phyloP scores from a whole-genome alignment of 2,329 filamentous ascomycete species.

The Alternaria arbusti region DNA sequence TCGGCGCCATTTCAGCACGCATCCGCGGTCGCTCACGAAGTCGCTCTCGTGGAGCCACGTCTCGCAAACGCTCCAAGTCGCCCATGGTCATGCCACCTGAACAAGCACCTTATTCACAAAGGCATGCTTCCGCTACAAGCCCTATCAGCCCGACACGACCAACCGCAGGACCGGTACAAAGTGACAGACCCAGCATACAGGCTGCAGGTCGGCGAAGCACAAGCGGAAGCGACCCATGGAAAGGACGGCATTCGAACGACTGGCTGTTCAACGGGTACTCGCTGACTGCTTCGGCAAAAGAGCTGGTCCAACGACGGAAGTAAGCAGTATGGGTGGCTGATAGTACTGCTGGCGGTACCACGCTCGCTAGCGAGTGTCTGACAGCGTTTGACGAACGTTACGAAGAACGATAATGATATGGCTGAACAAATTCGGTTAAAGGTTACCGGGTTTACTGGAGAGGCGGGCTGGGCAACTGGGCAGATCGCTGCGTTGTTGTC shows the following conservation, averaged over 20 bases:
- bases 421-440: neutral
- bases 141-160: conserved; percentile 14
- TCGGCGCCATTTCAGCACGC: conserved; percentile 43
- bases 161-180: conserved; percentile 20
- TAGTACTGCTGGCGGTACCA: conserved; percentile 26
- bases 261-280: conserved; percentile 50
- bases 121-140: conserved; percentile 12
- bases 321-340: conserved; percentile 12
- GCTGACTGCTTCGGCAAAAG: conserved; percentile 45
- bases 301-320: conserved; percentile 34
- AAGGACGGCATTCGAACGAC: conserved; percentile 47
- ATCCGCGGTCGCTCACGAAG: conserved; percentile 45
- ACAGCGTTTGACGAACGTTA: conserved; percentile 13
- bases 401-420: neutral
- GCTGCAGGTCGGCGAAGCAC: conserved; percentile 33
- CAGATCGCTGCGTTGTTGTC: neutral
- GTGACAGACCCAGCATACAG: conserved; percentile 31
- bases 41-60: conserved; percentile 30
- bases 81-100: conserved; percentile 40
- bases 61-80: conserved; percentile 40
- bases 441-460: neutral
- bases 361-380: conserved; percentile 28
- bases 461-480: neutral
- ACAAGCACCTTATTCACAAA: conserved; percentile 15
- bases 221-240: conserved; percentile 44